Evolutionary conservation across 768 basidiomycete species (phyloP).

Genomic region (Pleurotus salmoneostramineus): DNA sequence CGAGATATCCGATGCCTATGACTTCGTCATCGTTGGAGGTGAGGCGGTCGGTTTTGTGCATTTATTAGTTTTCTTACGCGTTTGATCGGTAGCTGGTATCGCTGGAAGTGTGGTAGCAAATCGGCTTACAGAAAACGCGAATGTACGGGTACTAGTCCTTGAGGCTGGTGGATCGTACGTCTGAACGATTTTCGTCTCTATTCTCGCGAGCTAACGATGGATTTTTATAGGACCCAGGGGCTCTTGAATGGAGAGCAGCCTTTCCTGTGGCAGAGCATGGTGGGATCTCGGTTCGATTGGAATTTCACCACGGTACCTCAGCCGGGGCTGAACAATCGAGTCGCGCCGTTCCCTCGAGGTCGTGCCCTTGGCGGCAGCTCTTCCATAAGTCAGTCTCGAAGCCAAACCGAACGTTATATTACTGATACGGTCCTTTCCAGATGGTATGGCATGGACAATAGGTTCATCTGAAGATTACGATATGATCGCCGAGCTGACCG

Average conservation of each 20-base stretch:
- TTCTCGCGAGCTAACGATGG: neutral
- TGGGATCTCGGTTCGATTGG: slow-evolving; percentile 16
- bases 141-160: slow-evolving; percentile 19
- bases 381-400: slow-evolving; percentile 12
- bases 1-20: slow-evolving; percentile 13
- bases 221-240: slow-evolving; percentile 12
- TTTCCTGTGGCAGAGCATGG: slow-evolving; percentile 5
- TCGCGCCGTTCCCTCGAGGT: slow-evolving; percentile 17
- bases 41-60: neutral
- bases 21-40: slow-evolving; percentile 29
- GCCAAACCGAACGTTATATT: neutral
- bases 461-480: slow-evolving; percentile 22
- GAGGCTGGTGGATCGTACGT: slow-evolving; percentile 18
- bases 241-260: slow-evolving; percentile 11
- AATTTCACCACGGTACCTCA: slow-evolving; percentile 23
- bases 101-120: slow-evolving; percentile 24
- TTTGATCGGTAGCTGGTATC: slow-evolving; percentile 18
- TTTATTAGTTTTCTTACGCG: neutral
- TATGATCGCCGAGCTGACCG: slow-evolving; percentile 17
- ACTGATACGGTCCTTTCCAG: neutral
- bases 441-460: slow-evolving; percentile 21
- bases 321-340: slow-evolving; percentile 12
- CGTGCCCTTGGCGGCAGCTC: slow-evolving; percentile 19
- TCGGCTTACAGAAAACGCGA: slow-evolving; percentile 17
- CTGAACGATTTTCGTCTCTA: neutral